Evolutionary conservation across 495 filamentous ascomycete genomes (phyloP), one percentile per base, ranked within the genome.

Genomic region (Rhizodiscina lignyota): DNA sequence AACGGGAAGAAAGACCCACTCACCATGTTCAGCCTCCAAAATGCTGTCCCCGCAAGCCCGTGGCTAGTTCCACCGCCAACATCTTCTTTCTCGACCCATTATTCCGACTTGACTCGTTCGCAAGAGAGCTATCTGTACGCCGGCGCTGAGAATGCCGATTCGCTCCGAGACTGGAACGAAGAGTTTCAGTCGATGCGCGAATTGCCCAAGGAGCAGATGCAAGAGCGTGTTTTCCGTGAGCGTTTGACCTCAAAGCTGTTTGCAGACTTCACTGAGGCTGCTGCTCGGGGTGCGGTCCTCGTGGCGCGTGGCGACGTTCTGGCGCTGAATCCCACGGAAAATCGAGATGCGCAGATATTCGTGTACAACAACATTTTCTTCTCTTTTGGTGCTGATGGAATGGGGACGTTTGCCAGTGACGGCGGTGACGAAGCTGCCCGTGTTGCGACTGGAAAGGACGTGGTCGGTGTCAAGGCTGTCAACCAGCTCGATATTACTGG

Each of bases 281-380:
- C 91, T 31, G 78, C 83, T 20, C 73, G 83, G 27, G 91, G 91
- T 34, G 91, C 87, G n/a, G 77, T 93, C 21, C 59, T 96, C 29
- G 85, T 99, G 38, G 87, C 84, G 18, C 72, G 80, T 37, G 91
- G 87, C 23, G 91, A 99, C 54, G 75, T 99, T 36, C 78, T 85
- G 22, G 84, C 91, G n/a, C 60, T 99, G 34, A 99, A 99, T 58
- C 91, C 91, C 5, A 96, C 87, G 1, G 91, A 99, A 57, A 74
- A 63, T 33, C 70, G 64, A 31, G 85, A 96, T 55, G 91, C 91
- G 2, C 91, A 96, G 60, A 99, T 99, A 42, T 99, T 94, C 52
- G 85, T 99, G 12, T 96, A 94, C 60, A 96, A 96, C 63, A 96
- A 96, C 58, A 79, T 99, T 39, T 99, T 99, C 64, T 96, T 87